phyloP scores from a whole-genome alignment of 2,329 filamentous ascomycete genomes.

The Colletotrichum paranaense region DNA sequence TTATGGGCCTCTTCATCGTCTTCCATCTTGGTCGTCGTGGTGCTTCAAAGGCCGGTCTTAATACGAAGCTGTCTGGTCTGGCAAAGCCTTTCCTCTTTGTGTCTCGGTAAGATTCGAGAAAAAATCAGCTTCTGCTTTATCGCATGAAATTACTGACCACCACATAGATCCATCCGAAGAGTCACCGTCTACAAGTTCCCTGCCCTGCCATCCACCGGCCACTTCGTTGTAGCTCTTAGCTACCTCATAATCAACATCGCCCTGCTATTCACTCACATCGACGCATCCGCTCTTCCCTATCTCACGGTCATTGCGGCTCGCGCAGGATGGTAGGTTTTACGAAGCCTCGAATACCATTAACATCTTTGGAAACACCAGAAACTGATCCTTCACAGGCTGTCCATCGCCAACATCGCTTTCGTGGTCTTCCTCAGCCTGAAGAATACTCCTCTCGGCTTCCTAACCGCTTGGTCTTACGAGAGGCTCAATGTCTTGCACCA shows the following conservation, averaged over 20 bases:
- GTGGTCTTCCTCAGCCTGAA: slow-evolving; percentile 65
- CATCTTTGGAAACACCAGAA: not conserved
- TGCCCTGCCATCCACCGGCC: slow-evolving; percentile 40
- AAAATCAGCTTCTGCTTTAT: not conserved
- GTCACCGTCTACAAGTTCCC: slow-evolving; percentile 30
- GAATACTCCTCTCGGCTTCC: slow-evolving; percentile 66
- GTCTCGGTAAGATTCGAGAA: slow-evolving; percentile 24
- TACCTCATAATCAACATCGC: slow-evolving; percentile 49
- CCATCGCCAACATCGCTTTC: slow-evolving; percentile 59
- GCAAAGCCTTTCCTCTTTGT: slow-evolving; percentile 24
- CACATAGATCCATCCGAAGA: slow-evolving; percentile 25
- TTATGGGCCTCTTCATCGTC: slow-evolving; percentile 27
- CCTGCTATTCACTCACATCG: slow-evolving; percentile 47
- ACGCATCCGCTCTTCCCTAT: slow-evolving; percentile 44
- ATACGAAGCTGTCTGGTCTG: slow-evolving; percentile 5
- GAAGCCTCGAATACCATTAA: not conserved
- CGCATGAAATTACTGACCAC: not conserved
- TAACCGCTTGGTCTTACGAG: slow-evolving; percentile 68
- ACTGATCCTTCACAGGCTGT: slow-evolving; percentile 46
- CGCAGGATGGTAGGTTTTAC: slow-evolving; percentile 49
- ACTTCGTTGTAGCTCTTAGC: slow-evolving; percentile 42
- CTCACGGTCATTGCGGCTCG: slow-evolving; percentile 50
- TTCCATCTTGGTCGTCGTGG: slow-evolving; percentile 31
- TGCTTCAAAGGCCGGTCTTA: slow-evolving; percentile 19
- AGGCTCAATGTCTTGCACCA: slow-evolving; percentile 68